Percentiles rank a stretch among this genome's conserved stretches.
These are phyloP conservation scores for Wickerhamiella azymoides DNA, from an alignment of 805 yeast species.

Conservation along the genomic window DNA sequence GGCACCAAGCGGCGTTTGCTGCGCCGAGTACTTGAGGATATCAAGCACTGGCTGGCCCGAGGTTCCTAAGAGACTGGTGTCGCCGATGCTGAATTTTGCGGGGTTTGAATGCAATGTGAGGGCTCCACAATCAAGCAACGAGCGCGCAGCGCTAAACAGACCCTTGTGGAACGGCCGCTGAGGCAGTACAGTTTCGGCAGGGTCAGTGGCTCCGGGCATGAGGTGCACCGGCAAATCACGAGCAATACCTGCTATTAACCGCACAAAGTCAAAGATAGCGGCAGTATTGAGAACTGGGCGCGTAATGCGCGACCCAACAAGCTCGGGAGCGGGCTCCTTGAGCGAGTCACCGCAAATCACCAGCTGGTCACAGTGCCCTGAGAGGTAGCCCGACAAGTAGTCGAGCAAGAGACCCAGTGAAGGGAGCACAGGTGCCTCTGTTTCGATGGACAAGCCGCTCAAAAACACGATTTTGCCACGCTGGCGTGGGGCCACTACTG, in stretches of 20 bases:
- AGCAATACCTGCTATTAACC: slow-evolving; percentile 41
- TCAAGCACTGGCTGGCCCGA: slow-evolving; percentile 80
- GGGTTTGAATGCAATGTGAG: slow-evolving; percentile 57
- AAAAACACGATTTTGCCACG: slow-evolving; percentile 44
- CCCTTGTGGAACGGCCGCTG: slow-evolving; percentile 83
- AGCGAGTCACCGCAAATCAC: slow-evolving; percentile 66
- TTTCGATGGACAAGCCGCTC: slow-evolving; percentile 58
- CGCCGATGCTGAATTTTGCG: slow-evolving; percentile 34
- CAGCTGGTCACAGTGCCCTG: slow-evolving; percentile 30
- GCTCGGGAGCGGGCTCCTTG: slow-evolving; percentile 17
- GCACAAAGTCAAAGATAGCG: slow-evolving; percentile 32
- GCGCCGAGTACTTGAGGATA: slow-evolving; percentile 47
- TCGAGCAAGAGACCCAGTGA: slow-evolving; percentile 44
- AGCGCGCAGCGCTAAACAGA: slow-evolving; percentile 36
- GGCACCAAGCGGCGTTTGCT: slow-evolving; percentile 30
- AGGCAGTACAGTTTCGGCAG: slow-evolving; percentile 72
- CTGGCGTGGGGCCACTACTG: slow-evolving; percentile 7
- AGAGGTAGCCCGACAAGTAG: slow-evolving; percentile 59
- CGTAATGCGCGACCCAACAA: slow-evolving; percentile 20
- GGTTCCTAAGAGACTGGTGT: slow-evolving; percentile 40
- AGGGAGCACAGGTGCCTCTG: slow-evolving; percentile 24
- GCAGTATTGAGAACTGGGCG: slow-evolving; percentile 14
- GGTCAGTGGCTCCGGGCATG: slow-evolving; percentile 79
- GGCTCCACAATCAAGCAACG: slow-evolving; percentile 28
- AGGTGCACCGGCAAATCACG: slow-evolving; percentile 53